These are phyloP conservation scores for Fusarium sp. DNA, from an alignment of 2,329 filamentous ascomycete species.

Conservation along the genomic window DNA sequence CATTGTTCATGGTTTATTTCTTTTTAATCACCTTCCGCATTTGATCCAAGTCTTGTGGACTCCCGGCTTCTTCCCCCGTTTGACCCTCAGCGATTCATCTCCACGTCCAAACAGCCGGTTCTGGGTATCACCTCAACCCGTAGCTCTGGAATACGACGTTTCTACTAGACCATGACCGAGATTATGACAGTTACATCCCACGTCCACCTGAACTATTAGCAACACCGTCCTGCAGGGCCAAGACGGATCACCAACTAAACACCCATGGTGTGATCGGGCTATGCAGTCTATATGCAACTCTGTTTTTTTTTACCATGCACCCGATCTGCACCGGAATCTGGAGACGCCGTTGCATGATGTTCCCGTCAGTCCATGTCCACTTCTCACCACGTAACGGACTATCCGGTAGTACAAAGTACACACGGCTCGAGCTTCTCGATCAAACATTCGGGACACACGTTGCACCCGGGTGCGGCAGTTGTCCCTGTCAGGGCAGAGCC, in stretches of 20 bases:
- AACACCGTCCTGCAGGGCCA: too few relatives aligned
- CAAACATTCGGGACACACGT: background rate
- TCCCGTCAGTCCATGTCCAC: background rate
- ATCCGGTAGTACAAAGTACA: background rate
- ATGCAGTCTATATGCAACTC: background rate
- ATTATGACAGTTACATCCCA: background rate
- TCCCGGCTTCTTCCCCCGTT: background rate
- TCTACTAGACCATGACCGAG: background rate
- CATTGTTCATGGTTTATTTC: background rate
- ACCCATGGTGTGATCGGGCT: slow-evolving; percentile 19
- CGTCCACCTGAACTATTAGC: background rate
- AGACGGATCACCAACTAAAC: background rate
- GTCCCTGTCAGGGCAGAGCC: slow-evolving; percentile 18
- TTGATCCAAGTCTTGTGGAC: background rate
- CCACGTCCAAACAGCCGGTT: background rate
- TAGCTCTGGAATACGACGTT: background rate
- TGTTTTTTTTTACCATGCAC: background rate
- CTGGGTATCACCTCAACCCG: background rate
- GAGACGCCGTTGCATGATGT: slow-evolving; percentile 6
- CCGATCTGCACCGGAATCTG: background rate
- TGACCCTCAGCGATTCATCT: background rate
- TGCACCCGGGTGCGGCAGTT: background rate
- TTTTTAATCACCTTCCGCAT: slow-evolving; percentile 28
- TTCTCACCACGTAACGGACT: background rate
- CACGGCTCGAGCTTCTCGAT: background rate